phyloP scores from a whole-genome alignment of 495 filamentous ascomycete genomes.

The Podospora didyma region DNA sequence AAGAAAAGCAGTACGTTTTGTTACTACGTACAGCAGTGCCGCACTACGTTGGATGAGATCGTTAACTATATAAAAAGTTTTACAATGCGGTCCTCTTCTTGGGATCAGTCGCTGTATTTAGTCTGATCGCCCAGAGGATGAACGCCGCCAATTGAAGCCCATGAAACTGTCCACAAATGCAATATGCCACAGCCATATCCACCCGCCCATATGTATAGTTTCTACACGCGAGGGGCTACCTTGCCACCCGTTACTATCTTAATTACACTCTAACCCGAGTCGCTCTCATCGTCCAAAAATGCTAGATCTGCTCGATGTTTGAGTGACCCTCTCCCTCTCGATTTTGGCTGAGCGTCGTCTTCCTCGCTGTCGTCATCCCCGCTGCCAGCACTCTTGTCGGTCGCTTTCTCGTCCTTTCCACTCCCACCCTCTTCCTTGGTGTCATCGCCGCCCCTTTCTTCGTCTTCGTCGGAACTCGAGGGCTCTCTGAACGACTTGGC shows the following conservation, averaged over 20 bases:
- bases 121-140: constrained; percentile 74
- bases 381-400: constrained; percentile 42
- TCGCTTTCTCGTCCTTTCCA: constrained; percentile 33
- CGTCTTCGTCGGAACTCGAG: constrained; percentile 34
- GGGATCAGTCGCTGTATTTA: constrained; percentile 89
- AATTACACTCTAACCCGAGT: constrained; percentile 34
- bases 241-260: not conserved
- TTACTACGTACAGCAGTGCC: not conserved
- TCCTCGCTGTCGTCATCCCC: constrained; percentile 27
- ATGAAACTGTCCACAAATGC: not conserved
- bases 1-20: constrained; percentile 71
- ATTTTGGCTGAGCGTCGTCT: constrained; percentile 23
- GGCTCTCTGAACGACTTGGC: constrained; percentile 24
- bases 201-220: not conserved
- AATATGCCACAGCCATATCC: not conserved
- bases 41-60: not conserved
- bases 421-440: constrained; percentile 20
- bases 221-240: not conserved
- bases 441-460: constrained; percentile 40
- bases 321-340: constrained; percentile 23
- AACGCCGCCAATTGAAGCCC: constrained; percentile 37
- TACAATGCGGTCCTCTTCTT: constrained; percentile 97
- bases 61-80: constrained; percentile 56
- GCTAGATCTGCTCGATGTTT: constrained; percentile 39
- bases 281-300: constrained; percentile 43